Evolutionary conservation across 1,139 yeast species (phyloP).

Genomic region (Taiozyma onychis): DNA sequence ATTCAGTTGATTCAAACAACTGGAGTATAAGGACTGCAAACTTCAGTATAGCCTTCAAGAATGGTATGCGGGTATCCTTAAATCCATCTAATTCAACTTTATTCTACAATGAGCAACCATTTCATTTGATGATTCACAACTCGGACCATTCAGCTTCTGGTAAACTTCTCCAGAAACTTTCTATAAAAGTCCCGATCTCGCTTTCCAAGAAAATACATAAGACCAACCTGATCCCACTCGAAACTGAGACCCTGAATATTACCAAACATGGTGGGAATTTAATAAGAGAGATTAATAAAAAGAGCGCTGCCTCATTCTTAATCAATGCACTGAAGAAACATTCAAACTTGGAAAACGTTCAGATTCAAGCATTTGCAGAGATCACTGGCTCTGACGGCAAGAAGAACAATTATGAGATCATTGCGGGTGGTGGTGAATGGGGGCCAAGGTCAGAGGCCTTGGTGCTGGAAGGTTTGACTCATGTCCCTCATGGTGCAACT

Average conservation of each 20-base stretch:
- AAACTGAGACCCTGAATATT: neutral
- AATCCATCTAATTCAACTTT: constrained; percentile 3
- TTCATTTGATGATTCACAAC: constrained; percentile 1
- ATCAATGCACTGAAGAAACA: constrained; percentile 1
- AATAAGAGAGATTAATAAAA: constrained; percentile 1
- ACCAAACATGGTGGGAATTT: constrained; percentile 6
- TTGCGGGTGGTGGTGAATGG: constrained; percentile 14
- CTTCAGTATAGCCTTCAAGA: neutral
- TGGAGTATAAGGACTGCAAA: constrained; percentile 1
- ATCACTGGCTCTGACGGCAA: neutral
- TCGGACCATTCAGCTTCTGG: neutral
- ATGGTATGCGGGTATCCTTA: neutral
- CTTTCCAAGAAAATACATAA: neutral
- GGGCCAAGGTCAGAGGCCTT: constrained; percentile 3
- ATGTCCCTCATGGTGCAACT: neutral
- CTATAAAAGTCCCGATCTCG: constrained; percentile 2
- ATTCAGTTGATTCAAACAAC: neutral
- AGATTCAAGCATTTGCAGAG: constrained; percentile 2
- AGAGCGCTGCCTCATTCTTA: constrained; percentile 4
- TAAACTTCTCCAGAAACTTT: neutral
- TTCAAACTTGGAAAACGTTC: neutral
- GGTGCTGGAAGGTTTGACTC: constrained; percentile 1
- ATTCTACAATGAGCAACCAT: constrained; percentile 1
- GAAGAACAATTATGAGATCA: constrained; percentile 1
- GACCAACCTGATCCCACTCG: constrained; percentile 1